These are phyloP conservation scores for Aspergillus saccharolyticus DNA, from an alignment of 495 filamentous ascomycete species.

Conservation along the genomic window DNA sequence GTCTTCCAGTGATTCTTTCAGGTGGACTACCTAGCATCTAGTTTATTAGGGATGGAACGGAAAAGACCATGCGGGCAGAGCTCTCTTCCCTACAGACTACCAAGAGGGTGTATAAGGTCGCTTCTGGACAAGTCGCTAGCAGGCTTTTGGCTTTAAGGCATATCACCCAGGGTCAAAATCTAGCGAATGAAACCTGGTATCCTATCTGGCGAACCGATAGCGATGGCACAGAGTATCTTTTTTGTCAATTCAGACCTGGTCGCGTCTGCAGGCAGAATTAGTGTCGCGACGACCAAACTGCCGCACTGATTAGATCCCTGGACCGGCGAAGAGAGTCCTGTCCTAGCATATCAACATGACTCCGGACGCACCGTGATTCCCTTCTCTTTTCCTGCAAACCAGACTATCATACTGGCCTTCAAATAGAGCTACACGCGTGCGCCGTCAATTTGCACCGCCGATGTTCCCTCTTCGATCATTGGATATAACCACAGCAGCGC, in stretches of 20 bases:
- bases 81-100: slow-evolving; percentile 13
- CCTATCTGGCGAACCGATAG: slow-evolving; percentile 28
- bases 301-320: slow-evolving; percentile 39
- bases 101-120: slow-evolving; percentile 17
- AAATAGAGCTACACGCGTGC: not conserved
- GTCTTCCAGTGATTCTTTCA: slow-evolving; percentile 40
- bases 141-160: slow-evolving; percentile 21
- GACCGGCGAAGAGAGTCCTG: slow-evolving; percentile 34
- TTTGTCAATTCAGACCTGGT: slow-evolving; percentile 33
- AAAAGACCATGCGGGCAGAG: slow-evolving; percentile 8
- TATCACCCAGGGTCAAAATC: slow-evolving; percentile 19
- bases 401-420: slow-evolving; percentile 36
- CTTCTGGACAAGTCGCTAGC: slow-evolving; percentile 12
- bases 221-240: slow-evolving; percentile 28
- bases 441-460: slow-evolving; percentile 5
- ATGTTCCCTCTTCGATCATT: slow-evolving; percentile 15
- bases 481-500: slow-evolving; percentile 16
- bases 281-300: slow-evolving; percentile 18
- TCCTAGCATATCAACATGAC: slow-evolving; percentile 25
- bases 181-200: slow-evolving; percentile 32
- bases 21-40: slow-evolving; percentile 28
- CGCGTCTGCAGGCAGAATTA: slow-evolving; percentile 23
- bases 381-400: slow-evolving; percentile 29
- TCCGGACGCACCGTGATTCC: slow-evolving; percentile 20
- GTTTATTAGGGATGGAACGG: slow-evolving; percentile 11